Evolutionary conservation across 2,329 filamentous ascomycete species (phyloP), one percentile per base, ranked within the genome.

Genomic region (Septoria petroselini): DNA sequence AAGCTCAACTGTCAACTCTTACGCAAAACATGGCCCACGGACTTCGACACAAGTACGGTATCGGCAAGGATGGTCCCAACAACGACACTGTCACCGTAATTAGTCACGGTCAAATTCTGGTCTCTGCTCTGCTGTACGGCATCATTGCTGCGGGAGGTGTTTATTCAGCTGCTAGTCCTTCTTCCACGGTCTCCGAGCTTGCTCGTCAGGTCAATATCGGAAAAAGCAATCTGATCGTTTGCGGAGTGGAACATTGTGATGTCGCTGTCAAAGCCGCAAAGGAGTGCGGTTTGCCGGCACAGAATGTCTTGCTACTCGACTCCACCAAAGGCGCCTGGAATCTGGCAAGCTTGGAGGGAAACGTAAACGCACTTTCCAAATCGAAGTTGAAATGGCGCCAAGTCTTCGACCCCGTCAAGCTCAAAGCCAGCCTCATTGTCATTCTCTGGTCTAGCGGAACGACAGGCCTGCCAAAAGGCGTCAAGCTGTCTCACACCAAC

Each of bases 91-190:
- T 82, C 11, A 75, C 81, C 3, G 72, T 76, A 14, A 74, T 83
- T 21, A 79, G 77, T 1, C 75, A 76, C 0, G 81, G 81, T 1
- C 77, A 83, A 56, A 74, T 75, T 38, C 69, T 81, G 4, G 68
- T 83, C 0, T 74, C 79, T 0, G 70, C 74, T 9, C 56, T 80
- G 1, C 79, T 80, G 59, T 83, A 73, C 55, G 77, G 75, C 11
- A 74, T 81, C 44, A 70, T 84, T 38, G 80, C 77, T 3, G 79
- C 80, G 2, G 80, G 76, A 1, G 81, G 79, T 14, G 73, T 84
- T 19, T 83, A 80, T 58, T 79, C 77, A 5, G 75, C 78, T 4
- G 78, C 78, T 0, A 77, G 73, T 39, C 70, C 77, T 0, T 70
- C 73, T 0, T 74, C 71, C 4, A 80, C 79, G 0, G 68, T 72